These are phyloP conservation scores for Hippophae rhamnoides DNA, from an alignment of 306 rosid genomes.

Conservation along the genomic window DNA sequence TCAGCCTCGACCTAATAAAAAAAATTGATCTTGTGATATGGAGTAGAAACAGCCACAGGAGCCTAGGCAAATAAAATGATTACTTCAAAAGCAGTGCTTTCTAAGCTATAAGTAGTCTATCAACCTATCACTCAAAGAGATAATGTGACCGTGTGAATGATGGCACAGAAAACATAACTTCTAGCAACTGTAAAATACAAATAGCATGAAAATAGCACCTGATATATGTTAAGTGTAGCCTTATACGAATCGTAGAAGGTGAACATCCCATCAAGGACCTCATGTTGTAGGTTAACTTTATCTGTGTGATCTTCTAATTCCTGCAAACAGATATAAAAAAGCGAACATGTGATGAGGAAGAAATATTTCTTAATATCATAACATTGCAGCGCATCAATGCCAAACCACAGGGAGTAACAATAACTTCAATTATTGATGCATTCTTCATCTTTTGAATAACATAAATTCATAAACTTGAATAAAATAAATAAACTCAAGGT, in stretches of 20 bases:
- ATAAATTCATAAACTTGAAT: background rate
- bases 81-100: no score
- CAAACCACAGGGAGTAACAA: background rate
- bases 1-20: background rate
- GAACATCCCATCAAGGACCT: slow-evolving; percentile 74
- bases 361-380: background rate
- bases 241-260: slow-evolving; percentile 73
- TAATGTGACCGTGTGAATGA: background rate
- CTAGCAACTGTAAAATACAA: background rate
- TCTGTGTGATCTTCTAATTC: slow-evolving; percentile 83
- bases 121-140: background rate
- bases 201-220: slow-evolving; percentile 39
- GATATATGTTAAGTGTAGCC: slow-evolving; percentile 62
- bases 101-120: no score
- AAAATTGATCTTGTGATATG: no score
- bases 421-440: no score
- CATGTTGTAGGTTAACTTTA: slow-evolving; percentile 73
- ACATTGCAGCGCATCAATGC: no score
- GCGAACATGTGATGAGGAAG: background rate
- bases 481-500: background rate
- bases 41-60: no score
- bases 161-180: background rate
- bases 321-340: slow-evolving; percentile 26
- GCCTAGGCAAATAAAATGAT: no score
- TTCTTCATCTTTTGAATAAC: no score